These are phyloP conservation scores for Aurantiochytrium sp. DNA, from an alignment of 108 stramenopile genomes.

Conservation along the genomic window DNA sequence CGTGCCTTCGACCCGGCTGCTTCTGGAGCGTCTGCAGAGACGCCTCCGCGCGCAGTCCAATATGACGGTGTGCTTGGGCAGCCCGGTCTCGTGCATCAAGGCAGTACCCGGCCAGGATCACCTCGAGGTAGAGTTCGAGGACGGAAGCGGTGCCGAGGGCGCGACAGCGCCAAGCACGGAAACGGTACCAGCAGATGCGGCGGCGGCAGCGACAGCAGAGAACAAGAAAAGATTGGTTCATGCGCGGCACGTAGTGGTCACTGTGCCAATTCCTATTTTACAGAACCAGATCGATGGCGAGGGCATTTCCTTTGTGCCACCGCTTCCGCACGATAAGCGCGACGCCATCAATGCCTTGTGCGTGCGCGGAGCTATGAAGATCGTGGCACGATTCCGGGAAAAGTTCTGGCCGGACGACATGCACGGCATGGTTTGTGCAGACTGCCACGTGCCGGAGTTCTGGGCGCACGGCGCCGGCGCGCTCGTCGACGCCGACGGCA, in stretches of 20 bases:
- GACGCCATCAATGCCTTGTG: not conserved
- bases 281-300: not conserved
- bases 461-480: constrained; percentile 10
- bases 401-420: constrained; percentile 25
- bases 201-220: too few relatives aligned
- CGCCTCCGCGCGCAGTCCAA: not conserved
- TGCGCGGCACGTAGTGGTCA: not conserved
- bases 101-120: not conserved
- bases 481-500: not conserved
- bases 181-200: not conserved
- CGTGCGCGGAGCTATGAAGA: not conserved
- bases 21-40: not conserved
- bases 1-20: not conserved
- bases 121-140: not conserved
- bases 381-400: not conserved
- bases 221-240: not conserved
- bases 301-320: not conserved
- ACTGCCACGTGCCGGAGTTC: not conserved
- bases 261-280: constrained; percentile 11
- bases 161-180: too few relatives aligned
- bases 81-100: not conserved
- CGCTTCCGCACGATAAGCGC: not conserved
- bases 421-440: constrained; percentile 1
- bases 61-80: not conserved
- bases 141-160: too few relatives aligned